These are phyloP conservation scores for Vaccinium corymbosum DNA, from an alignment of 148 eudicot species.

Conservation along the genomic window DNA sequence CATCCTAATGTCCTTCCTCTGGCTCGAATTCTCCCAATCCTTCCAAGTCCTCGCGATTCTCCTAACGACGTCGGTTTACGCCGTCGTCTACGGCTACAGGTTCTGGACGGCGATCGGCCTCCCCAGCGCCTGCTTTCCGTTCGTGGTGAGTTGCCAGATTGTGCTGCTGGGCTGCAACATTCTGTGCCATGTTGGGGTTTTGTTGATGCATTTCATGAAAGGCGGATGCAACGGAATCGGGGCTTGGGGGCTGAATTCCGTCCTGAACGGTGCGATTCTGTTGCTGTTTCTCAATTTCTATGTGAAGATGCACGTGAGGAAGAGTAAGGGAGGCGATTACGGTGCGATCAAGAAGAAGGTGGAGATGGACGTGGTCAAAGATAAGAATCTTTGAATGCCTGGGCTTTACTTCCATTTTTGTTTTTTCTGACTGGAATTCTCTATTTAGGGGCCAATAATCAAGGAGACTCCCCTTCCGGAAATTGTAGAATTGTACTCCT, in stretches of 20 bases:
- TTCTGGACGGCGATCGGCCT: slow-evolving; percentile 79
- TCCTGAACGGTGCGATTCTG: slow-evolving; percentile 59
- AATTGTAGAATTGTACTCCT: slow-evolving; percentile 5
- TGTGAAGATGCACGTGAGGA: slow-evolving; percentile 35
- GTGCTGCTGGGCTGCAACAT: slow-evolving; percentile 51
- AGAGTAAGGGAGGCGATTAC: slow-evolving; percentile 12
- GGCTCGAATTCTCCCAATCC: slow-evolving; percentile 88
- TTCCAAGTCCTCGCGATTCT: slow-evolving; percentile 72
- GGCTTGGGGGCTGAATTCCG: slow-evolving; percentile 76
- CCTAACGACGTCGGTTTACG: slow-evolving; percentile 46
- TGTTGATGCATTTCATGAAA: slow-evolving; percentile 52
- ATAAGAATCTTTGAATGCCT: slow-evolving; percentile 8
- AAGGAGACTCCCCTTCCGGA: neutral
- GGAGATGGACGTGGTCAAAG: slow-evolving; percentile 5
- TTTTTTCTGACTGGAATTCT: neutral
- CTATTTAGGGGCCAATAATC: neutral
- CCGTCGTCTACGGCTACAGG: slow-evolving; percentile 69
- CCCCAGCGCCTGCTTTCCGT: slow-evolving; percentile 66
- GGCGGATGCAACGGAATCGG: slow-evolving; percentile 94
- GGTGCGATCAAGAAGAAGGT: neutral
- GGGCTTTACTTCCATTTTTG: neutral
- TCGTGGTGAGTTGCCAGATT: slow-evolving; percentile 62
- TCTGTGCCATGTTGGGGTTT: slow-evolving; percentile 58
- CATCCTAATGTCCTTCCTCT: slow-evolving; percentile 66
- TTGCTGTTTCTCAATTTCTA: slow-evolving; percentile 65